Evolutionary conservation across 2,329 filamentous ascomycete genomes (phyloP), one percentile per base, ranked within the genome.

Genomic region (Trichoderma sp.): DNA sequence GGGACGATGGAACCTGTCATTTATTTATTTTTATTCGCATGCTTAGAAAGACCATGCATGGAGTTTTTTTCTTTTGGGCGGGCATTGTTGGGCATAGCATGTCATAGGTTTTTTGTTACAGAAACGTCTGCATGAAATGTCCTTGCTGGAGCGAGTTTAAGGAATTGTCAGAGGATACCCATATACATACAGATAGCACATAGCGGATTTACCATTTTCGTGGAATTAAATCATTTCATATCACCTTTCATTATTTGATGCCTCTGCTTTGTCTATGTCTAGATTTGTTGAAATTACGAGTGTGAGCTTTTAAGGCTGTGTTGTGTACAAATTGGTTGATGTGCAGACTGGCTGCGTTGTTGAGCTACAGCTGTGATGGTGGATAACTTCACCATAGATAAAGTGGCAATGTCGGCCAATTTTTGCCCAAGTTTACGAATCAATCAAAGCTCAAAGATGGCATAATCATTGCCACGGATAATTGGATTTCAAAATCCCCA

Each of bases 81-180:
- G 60, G 59, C 67, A 65, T 59, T 67, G 55, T 52, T 43, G 63
- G 65, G 64, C 68, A 70, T 63, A 55, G 66, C 69, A 70, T 70
- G 69, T 70, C 67, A 69, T 70, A 37, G 56, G 37, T 28, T 55
- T 43, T 39, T 39, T 39, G 14, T 43, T 65, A 70, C 59, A 37
- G 34, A 68, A 59, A 60, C 66, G 66, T 68, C 58, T 70, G 54
- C 69, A 70, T 65, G 69, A 70, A 56, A 59, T 61, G 66, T 64
- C 69, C 69, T 71, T 70, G 69, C 74, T 54, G 70, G 69, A 71
- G 74, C 74, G 71, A 73, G 75, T 63, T 74, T 71, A 69, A 72
- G 71, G 72, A 67, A 54, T 73, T 69, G 70, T 74, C 72, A 75
- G 71, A 72, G 72, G 76, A 77, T 77, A 77, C 76, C 75, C 74